Percentiles rank a stretch among this genome's conserved stretches.
phyloP scores from a whole-genome alignment of 2,329 filamentous ascomycete genomes.

The Monosporascus ibericus region DNA sequence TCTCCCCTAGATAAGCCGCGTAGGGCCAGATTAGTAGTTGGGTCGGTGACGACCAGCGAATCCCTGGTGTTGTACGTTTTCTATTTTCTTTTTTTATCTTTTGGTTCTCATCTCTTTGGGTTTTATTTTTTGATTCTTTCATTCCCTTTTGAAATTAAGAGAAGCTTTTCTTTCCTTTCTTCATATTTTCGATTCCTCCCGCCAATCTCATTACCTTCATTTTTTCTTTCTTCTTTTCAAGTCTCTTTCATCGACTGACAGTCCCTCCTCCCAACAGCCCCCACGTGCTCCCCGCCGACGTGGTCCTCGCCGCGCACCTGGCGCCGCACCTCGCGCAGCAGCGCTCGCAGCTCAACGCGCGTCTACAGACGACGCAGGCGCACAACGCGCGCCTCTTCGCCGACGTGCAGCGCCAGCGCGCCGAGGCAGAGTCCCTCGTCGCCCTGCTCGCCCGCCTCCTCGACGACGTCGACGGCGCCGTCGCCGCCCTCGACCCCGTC shows the following conservation, averaged over 20 bases:
- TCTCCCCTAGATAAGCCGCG: constrained; percentile 15
- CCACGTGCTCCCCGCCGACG: constrained; percentile 48
- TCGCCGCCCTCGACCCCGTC: constrained; percentile 39
- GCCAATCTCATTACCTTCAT: background rate
- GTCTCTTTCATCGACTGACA: background rate
- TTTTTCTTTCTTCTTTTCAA: background rate
- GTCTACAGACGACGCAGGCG: constrained; percentile 49
- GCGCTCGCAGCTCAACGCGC: constrained; percentile 50
- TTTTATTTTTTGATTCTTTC: no score
- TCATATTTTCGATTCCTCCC: background rate
- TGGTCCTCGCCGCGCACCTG: constrained; percentile 50
- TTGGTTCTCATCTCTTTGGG: no score
- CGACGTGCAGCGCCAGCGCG: constrained; percentile 46
- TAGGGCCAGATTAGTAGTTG: constrained; percentile 11
- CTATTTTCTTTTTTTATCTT: no score
- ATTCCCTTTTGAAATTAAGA: no score
- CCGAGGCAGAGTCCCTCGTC: constrained; percentile 47
- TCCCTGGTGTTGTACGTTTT: constrained; percentile 15
- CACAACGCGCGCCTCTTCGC: constrained; percentile 50
- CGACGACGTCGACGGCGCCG: constrained; percentile 49
- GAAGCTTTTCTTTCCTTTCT: background rate
- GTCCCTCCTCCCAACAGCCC: constrained; percentile 28
- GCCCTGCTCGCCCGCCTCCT: constrained; percentile 43
- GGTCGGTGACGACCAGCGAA: constrained; percentile 6
- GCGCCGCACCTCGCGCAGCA: constrained; percentile 46